Conservation (phyloP, 352 stramenopile genomes). For the Phytophthora agathidicida region DNA sequence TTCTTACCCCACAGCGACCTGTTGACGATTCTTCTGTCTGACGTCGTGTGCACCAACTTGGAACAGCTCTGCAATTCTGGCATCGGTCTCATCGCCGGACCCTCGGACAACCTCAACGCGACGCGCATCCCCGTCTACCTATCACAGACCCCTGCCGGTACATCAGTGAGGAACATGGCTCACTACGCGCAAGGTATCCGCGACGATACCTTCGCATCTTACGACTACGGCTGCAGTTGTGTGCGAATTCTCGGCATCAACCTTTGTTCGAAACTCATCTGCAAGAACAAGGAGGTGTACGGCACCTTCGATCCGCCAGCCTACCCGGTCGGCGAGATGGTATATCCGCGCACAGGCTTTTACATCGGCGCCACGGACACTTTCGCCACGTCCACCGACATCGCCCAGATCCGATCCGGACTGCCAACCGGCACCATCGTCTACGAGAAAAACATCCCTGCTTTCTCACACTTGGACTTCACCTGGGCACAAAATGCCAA, state of each 20-base stretch:
- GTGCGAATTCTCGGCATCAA: slow-evolving; percentile 36
- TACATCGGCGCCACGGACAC: slow-evolving; percentile 47
- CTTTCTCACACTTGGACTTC: slow-evolving; percentile 60
- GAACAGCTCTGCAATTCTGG: slow-evolving; percentile 46
- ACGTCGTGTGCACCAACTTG: slow-evolving; percentile 48
- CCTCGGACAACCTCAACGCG: slow-evolving; percentile 54
- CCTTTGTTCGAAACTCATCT: slow-evolving; percentile 44
- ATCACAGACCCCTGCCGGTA: slow-evolving; percentile 56
- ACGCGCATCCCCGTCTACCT: slow-evolving; percentile 65
- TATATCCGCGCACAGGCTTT: slow-evolving; percentile 44
- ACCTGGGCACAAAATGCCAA: slow-evolving; percentile 49
- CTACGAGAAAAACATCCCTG: slow-evolving; percentile 36
- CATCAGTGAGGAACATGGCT: slow-evolving; percentile 61
- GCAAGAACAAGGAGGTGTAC: slow-evolving; percentile 62
- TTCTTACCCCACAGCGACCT: slow-evolving; percentile 43
- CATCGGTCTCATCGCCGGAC: slow-evolving; percentile 48
- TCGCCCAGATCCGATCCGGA: slow-evolving; percentile 38
- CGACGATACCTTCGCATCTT: slow-evolving; percentile 52
- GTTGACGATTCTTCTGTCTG: slow-evolving; percentile 29
- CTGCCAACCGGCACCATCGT: slow-evolving; percentile 42
- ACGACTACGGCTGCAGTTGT: slow-evolving; percentile 65
- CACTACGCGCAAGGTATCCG: slow-evolving; percentile 64
- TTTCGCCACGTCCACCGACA: slow-evolving; percentile 40
- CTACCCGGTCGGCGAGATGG: slow-evolving; percentile 23
- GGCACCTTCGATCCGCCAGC: slow-evolving; percentile 43